Conservation (phyloP, 352 stramenopile species). For the Pythium brassicae region DNA sequence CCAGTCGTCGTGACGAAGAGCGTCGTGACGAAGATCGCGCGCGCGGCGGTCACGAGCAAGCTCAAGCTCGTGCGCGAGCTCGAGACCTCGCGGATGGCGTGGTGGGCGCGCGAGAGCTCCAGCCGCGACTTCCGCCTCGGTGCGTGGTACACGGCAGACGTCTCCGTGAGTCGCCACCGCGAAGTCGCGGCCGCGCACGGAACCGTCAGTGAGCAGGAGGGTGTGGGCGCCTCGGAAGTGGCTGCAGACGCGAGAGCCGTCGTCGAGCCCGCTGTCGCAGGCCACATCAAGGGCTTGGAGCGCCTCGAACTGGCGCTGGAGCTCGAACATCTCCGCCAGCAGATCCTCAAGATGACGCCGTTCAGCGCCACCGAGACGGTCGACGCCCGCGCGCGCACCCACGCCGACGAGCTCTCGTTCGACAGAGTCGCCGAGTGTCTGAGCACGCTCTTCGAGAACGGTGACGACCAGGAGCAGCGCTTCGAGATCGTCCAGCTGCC, state of each 20-base stretch:
- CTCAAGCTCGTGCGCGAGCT: slow-evolving; percentile 50
- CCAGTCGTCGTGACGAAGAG: slow-evolving; percentile 68
- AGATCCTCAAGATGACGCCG: slow-evolving; percentile 39
- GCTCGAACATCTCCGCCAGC: slow-evolving; percentile 61
- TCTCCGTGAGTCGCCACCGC: slow-evolving; percentile 10
- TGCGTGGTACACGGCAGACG: slow-evolving; percentile 69
- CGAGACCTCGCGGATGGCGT: slow-evolving; percentile 45
- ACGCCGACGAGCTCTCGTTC: slow-evolving; percentile 14
- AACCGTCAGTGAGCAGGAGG: slow-evolving; percentile 5
- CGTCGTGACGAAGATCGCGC: slow-evolving; percentile 60
- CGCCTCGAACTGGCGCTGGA: slow-evolving; percentile 47
- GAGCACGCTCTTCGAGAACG: slow-evolving; percentile 27
- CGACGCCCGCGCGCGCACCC: background rate
- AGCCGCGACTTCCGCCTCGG: slow-evolving; percentile 69
- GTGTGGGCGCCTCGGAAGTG: background rate
- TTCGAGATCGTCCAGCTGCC: slow-evolving; percentile 47
- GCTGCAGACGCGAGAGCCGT: slow-evolving; percentile 5
- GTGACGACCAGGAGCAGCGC: slow-evolving; percentile 26
- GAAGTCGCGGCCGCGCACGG: too few species aligned
- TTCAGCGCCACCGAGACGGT: slow-evolving; percentile 20
- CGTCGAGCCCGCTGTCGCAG: slow-evolving; percentile 13
- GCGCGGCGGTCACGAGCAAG: slow-evolving; percentile 27
- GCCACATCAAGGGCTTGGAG: slow-evolving; percentile 36
- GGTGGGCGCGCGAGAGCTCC: slow-evolving; percentile 79
- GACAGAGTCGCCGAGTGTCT: slow-evolving; percentile 29